Evolutionary conservation across 2,329 filamentous ascomycete genomes (phyloP).

Genomic region (Pestalotiopsis fici): DNA sequence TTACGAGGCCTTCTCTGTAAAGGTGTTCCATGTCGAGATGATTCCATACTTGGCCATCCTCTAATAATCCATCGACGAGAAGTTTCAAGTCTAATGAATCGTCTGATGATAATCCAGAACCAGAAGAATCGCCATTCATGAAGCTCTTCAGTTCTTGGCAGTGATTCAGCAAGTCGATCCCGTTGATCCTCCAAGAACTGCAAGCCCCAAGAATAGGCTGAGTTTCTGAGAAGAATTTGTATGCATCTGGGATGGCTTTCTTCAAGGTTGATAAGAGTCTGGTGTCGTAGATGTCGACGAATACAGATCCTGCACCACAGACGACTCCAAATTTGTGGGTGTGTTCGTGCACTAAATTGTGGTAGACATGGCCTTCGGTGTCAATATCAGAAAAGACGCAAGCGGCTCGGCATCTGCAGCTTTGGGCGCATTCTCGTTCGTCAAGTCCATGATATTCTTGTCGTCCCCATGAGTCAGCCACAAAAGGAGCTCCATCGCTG

Average conservation of each 20-base stretch:
- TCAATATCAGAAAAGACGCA: background rate
- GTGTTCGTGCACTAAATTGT: no score
- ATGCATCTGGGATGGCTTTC: background rate
- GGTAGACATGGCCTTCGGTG: no score
- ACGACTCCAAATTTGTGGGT: background rate
- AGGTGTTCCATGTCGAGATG: background rate
- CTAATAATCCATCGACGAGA: constrained; percentile 4
- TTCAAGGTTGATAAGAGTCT: background rate
- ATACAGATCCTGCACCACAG: background rate
- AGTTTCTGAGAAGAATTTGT: background rate
- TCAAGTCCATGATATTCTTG: background rate
- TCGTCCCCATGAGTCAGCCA: background rate
- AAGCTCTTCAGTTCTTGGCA: background rate
- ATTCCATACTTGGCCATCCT: constrained; percentile 7
- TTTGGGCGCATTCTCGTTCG: background rate
- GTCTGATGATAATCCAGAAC: background rate
- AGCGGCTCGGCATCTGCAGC: background rate
- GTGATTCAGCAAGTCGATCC: background rate
- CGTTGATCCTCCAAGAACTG: background rate
- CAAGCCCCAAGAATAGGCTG: background rate
- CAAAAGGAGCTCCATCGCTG: background rate
- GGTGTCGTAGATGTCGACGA: background rate
- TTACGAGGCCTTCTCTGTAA: background rate
- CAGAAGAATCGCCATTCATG: background rate
- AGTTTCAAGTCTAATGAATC: background rate